A percentile compares a stretch with the other conserved stretches of the same genome.
phyloP scores from a whole-genome alignment of 2,329 filamentous ascomycete genomes.

The Venturia carpophila region DNA sequence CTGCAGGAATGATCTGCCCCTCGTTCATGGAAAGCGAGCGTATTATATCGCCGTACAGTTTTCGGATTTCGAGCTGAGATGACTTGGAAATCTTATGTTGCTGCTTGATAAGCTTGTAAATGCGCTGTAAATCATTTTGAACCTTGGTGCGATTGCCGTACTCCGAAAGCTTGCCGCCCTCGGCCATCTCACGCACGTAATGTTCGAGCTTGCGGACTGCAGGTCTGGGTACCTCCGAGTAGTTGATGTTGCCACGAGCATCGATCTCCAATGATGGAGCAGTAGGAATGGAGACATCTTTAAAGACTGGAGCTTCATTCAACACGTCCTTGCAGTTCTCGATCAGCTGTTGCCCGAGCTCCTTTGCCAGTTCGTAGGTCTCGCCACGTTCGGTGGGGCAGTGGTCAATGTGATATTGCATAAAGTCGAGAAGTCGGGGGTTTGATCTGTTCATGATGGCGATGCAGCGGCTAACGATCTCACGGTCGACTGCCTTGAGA shows the following conservation, averaged over 20 bases:
- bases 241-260: slow-evolving; percentile 83
- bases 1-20: slow-evolving; percentile 87
- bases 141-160: slow-evolving; percentile 98
- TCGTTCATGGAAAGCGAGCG: slow-evolving; percentile 97
- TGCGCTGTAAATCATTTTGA: slow-evolving; percentile 85
- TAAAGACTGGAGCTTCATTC: slow-evolving; percentile 77
- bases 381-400: slow-evolving; percentile 94
- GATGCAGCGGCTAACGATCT: slow-evolving; percentile 98
- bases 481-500: slow-evolving; percentile 84
- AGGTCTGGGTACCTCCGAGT: slow-evolving; percentile 75
- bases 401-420: slow-evolving; percentile 99
- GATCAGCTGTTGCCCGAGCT: slow-evolving; percentile 85
- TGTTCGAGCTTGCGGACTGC: slow-evolving; percentile 96
- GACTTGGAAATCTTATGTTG: slow-evolving; percentile 97
- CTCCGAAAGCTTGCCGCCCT: slow-evolving; percentile 96
- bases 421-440: slow-evolving; percentile 90
- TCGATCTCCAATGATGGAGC: slow-evolving; percentile 90
- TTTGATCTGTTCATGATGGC: slow-evolving; percentile 99
- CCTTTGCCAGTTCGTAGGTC: slow-evolving; percentile 95
- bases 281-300: slow-evolving; percentile 88
- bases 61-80: slow-evolving; percentile 93
- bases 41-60: slow-evolving; percentile 85
- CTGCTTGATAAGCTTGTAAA: slow-evolving; percentile 97
- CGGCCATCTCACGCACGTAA: slow-evolving; percentile 97
- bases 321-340: slow-evolving; percentile 96